Evolutionary conservation across 2,329 filamentous ascomycete genomes (phyloP).

Genomic region (Blumeriella jaapii): DNA sequence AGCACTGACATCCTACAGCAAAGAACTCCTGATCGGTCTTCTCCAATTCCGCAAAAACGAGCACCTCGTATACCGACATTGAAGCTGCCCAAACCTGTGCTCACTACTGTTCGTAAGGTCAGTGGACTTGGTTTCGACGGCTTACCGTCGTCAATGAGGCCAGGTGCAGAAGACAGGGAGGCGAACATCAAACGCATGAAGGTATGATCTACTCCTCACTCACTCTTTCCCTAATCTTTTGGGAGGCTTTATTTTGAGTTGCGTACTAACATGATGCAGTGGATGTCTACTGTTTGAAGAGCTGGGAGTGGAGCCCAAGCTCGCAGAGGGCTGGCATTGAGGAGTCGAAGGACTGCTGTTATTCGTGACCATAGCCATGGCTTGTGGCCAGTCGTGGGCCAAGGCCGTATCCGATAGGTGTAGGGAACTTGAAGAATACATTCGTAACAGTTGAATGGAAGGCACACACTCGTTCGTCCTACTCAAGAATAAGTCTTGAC

Average conservation of each 20-base stretch:
- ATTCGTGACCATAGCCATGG: not conserved
- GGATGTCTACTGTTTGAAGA: conserved; percentile 8
- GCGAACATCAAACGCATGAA: conserved; percentile 2
- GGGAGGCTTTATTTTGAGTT: no score
- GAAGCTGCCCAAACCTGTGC: conserved; percentile 14
- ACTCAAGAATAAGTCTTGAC: no score
- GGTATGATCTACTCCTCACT: no score
- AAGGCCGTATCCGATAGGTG: no score
- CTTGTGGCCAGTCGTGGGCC: no score
- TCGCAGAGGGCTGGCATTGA: not conserved
- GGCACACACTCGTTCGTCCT: no score
- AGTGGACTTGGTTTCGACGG: conserved; percentile 11
- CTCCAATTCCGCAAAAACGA: conserved; percentile 5
- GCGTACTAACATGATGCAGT: no score
- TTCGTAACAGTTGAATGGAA: no score
- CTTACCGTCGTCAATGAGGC: not conserved
- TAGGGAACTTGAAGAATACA: no score
- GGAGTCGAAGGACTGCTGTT: not conserved
- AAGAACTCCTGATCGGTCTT: conserved; percentile 1
- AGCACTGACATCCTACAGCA: not conserved
- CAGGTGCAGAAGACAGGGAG: conserved; percentile 2
- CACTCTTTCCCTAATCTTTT: no score
- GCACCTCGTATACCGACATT: conserved; percentile 14
- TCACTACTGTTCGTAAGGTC: conserved; percentile 12
- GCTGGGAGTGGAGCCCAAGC: not conserved